A percentile compares a stretch with the other conserved stretches of the same genome.
These are phyloP conservation scores for Fusarium redolens DNA, from an alignment of 2,329 filamentous ascomycete species.

Conservation along the genomic window DNA sequence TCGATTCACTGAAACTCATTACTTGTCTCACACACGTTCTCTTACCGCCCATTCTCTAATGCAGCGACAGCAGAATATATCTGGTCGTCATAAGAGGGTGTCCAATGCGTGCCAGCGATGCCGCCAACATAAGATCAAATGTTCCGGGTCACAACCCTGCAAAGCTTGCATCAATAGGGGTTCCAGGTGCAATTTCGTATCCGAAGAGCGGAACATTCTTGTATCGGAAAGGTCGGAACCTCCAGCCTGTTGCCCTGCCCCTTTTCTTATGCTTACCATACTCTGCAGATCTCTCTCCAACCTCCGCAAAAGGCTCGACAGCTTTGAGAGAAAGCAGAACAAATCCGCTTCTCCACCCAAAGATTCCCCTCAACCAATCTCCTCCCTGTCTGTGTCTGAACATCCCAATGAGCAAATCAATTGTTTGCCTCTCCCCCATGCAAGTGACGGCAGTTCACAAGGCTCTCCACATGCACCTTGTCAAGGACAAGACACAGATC, in stretches of 20 bases:
- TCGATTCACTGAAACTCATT: not conserved
- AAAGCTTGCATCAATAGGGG: not conserved
- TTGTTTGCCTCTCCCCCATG: not conserved
- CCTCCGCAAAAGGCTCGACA: conserved; percentile 1
- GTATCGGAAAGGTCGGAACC: conserved; percentile 5
- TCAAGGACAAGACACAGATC: not conserved
- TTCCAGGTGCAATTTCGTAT: conserved; percentile 3
- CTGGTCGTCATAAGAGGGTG: conserved; percentile 10
- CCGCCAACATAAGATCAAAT: conserved; percentile 19
- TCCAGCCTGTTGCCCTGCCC: not conserved
- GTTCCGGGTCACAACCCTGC: conserved; percentile 13
- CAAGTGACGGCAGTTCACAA: not conserved
- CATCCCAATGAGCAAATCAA: not conserved
- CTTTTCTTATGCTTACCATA: not conserved
- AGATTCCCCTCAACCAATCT: not conserved
- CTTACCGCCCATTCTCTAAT: not conserved
- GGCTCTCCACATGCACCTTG: not conserved
- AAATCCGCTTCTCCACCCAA: not conserved
- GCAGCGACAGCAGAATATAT: not conserved
- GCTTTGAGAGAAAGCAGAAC: not conserved
- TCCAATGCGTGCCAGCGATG: conserved; percentile 19
- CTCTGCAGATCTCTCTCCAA: conserved; percentile 4
- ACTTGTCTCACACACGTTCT: not conserved
- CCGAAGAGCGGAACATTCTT: conserved; percentile 5
- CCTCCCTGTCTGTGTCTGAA: not conserved